Evolutionary conservation across 2,329 filamentous ascomycete genomes (phyloP).

Genomic region (Aspergillus novoparasiticus): DNA sequence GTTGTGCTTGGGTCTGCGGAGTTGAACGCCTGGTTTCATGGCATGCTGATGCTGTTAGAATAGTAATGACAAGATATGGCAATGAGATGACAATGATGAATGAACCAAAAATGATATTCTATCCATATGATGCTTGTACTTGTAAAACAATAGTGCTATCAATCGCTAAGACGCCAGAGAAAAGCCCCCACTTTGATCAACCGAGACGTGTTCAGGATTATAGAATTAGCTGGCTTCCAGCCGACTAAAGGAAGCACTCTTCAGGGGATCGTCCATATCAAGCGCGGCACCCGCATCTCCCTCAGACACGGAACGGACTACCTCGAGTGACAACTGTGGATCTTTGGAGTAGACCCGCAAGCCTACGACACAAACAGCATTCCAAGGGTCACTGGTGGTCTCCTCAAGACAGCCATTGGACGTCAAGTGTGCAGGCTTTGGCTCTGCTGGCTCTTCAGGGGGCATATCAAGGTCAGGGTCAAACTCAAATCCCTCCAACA

Average conservation of each 20-base stretch:
- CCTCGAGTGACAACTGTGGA: slow-evolving; percentile 52
- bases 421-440: slow-evolving; percentile 10
- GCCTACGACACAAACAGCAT: slow-evolving; percentile 63
- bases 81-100: not conserved
- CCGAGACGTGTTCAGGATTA: not conserved
- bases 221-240: not conserved
- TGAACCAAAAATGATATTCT: not conserved
- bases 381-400: slow-evolving; percentile 53
- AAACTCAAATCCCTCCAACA: slow-evolving; percentile 45
- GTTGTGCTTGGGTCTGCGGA: not conserved
- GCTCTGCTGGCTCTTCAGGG: slow-evolving; percentile 28
- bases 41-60: not conserved
- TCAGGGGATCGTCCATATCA: slow-evolving; percentile 46
- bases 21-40: not conserved
- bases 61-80: not conserved
- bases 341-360: slow-evolving; percentile 60
- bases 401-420: slow-evolving; percentile 20
- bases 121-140: not conserved
- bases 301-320: slow-evolving; percentile 49
- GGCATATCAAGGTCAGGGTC: slow-evolving; percentile 47
- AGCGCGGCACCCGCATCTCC: slow-evolving; percentile 43
- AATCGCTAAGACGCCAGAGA: not conserved
- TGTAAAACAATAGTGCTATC: not conserved
- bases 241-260: slow-evolving; percentile 29
- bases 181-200: not conserved